phyloP scores from a whole-genome alignment of 306 rosid genomes.

The Albizia julibrissin region DNA sequence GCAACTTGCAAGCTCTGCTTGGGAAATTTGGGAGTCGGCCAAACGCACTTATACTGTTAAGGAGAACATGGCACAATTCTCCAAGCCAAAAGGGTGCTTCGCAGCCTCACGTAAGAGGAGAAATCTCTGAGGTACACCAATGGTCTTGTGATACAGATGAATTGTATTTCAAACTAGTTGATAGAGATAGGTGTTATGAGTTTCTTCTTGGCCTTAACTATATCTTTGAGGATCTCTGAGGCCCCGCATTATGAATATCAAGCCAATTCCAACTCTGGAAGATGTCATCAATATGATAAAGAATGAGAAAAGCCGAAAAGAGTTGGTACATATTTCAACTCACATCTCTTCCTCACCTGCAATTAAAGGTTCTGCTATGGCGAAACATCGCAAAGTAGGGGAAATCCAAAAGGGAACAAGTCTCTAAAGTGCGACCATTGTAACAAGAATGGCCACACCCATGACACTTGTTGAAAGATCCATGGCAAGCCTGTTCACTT shows the following conservation, averaged over 20 bases:
- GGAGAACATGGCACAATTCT: background rate
- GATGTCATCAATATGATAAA: background rate
- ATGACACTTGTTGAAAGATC: background rate
- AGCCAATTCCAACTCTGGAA: background rate
- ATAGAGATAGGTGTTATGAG: background rate
- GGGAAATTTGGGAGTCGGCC: background rate
- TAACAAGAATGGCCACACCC: background rate
- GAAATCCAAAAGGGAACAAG: background rate
- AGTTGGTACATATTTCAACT: background rate
- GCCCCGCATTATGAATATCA: background rate
- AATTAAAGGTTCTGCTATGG: background rate
- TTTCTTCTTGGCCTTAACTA: background rate
- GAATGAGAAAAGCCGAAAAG: background rate
- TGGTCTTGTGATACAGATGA: background rate
- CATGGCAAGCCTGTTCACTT: background rate
- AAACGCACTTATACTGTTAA: background rate
- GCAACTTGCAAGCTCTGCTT: background rate
- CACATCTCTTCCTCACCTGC: background rate
- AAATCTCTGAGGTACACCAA: background rate
- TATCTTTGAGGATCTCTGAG: background rate
- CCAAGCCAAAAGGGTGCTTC: background rate
- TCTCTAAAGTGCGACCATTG: background rate
- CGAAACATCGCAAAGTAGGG: accelerated
- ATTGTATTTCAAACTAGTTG: background rate
- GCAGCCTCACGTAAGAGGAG: background rate